A percentile compares a stretch with the other conserved stretches of the same genome.
These are phyloP conservation scores for Corrigiola litoralis DNA, from an alignment of 179 eudicot species.

Conservation along the genomic window DNA sequence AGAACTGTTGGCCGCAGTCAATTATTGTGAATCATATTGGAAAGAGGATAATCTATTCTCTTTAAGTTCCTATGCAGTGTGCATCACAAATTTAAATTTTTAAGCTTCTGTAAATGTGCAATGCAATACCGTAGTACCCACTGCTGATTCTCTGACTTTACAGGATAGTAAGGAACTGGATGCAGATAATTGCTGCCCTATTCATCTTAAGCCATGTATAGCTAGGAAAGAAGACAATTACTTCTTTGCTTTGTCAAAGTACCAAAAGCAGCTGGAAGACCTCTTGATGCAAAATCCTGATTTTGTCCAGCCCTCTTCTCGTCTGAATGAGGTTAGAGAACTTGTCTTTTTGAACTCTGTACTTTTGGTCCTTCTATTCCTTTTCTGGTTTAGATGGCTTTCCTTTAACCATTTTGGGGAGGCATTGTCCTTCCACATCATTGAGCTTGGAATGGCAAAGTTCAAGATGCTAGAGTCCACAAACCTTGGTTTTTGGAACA, in stretches of 20 bases:
- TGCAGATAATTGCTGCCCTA: conserved; percentile 66
- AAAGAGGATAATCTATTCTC: background rate
- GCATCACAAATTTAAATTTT: background rate
- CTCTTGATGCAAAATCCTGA: conserved; percentile 54
- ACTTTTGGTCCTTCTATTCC: background rate
- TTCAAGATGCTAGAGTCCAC: background rate
- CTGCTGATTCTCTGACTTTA: conserved; percentile 12
- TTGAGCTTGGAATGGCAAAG: background rate
- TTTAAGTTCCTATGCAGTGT: background rate
- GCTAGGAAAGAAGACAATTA: conserved; percentile 85
- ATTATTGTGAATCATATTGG: background rate
- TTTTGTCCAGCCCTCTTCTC: conserved; percentile 87
- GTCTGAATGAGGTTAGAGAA: conserved; percentile 74
- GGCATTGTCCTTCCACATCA: background rate
- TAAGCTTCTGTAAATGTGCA: background rate
- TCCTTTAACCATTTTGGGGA: background rate
- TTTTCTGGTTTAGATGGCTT: background rate
- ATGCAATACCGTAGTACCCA: background rate
- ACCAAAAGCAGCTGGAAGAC: conserved; percentile 79
- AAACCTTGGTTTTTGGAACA: background rate
- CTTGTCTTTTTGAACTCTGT: conserved; percentile 5
- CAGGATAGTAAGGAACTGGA: conserved; percentile 85
- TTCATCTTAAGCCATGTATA: conserved; percentile 90
- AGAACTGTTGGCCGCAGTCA: background rate
- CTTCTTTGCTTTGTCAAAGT: conserved; percentile 91